phyloP scores from a whole-genome alignment of 139 green algal genomes.

The Spirogloea muscicola region DNA sequence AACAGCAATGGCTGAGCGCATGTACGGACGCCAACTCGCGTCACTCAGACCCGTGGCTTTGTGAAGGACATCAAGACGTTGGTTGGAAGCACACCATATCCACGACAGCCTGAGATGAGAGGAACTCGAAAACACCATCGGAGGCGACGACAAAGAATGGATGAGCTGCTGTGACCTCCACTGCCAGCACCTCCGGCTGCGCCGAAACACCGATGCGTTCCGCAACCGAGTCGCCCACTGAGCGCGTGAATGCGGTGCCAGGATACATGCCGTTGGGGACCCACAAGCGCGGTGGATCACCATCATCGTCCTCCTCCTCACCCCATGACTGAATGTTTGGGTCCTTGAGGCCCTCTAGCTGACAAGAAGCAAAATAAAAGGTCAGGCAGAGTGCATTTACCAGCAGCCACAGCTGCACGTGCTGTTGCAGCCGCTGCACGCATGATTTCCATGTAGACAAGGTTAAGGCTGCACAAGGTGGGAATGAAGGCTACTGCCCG shows the following conservation, averaged over 20 bases:
- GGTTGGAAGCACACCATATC: constrained; percentile 83
- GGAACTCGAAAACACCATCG: constrained; percentile 96
- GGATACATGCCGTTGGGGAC: constrained; percentile 75
- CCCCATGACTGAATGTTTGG: constrained; percentile 53
- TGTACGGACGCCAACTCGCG: too few species aligned
- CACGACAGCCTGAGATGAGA: constrained; percentile 79
- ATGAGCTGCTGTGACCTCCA: constrained; percentile 56
- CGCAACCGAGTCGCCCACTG: constrained; percentile 82
- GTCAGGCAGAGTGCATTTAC: too few species aligned
- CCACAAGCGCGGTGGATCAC: constrained; percentile 90
- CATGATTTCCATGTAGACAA: too few species aligned
- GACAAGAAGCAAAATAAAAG: too few species aligned
- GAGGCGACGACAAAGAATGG: constrained; percentile 82
- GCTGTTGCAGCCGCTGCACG: too few species aligned
- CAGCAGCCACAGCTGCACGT: too few species aligned
- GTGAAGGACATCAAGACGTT: too few species aligned
- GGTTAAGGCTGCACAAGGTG: too few species aligned
- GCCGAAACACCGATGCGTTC: constrained; percentile 87
- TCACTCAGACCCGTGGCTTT: too few species aligned
- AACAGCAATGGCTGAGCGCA: too few species aligned
- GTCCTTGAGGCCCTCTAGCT: constrained; percentile 52
- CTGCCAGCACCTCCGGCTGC: constrained; percentile 75
- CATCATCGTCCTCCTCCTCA: constrained; percentile 74
- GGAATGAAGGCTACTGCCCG: too few species aligned
- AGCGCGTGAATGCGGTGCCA: constrained; percentile 92